Base-by-base conservation (phyloP, 768 basidiomycete species). In the Russula dissimulans region DNA sequence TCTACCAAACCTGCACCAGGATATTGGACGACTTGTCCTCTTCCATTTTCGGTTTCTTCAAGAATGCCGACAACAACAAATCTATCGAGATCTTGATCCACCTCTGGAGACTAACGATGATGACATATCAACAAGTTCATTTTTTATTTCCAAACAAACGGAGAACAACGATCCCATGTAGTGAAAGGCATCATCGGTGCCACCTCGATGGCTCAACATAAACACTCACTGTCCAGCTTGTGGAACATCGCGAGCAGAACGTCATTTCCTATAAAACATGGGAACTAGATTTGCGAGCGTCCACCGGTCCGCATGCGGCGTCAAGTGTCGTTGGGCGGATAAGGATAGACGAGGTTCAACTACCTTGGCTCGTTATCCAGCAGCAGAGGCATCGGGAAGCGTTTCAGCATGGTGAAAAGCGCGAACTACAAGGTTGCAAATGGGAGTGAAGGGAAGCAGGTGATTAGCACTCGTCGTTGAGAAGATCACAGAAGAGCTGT, bases 341-440 rank as follows among this genome's bases (percentile, higher is more conserved):
- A 80, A 0, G 78, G 79, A 42, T 74, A 60, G 1, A 76, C 73
- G 63, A 80, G 73, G n/a, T 75, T 73, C 6, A 80, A 67, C 60
- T 76, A 79, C 41, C 70, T 67, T 0, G 78, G 77, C 51, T 77
- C 79, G 38, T 79, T 77, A 38, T 77, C 73, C 8, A 65, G 66
- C 10, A 76, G 76, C 9, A 75, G 76, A 1, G 77, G 78, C 4
- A 78, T 78, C 43, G 66, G 59, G 4, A 69, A 54, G 15, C 79
- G 77, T 65, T 78, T 77, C 22, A 26, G 22, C 22, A 26, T 26
- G 22, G 22, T 26, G 22, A 26, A 1, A 2, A 26, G 22, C 2
- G 22, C 22, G 22, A 26, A 26, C 22, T 26, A 26, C 22, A 2
- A 26, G 22, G 22, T 26, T 26, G 22, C 1, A 26, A 26, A 26